Conservation (phyloP, 2,329 filamentous ascomycete genomes). For the Graphilbum sp. region DNA sequence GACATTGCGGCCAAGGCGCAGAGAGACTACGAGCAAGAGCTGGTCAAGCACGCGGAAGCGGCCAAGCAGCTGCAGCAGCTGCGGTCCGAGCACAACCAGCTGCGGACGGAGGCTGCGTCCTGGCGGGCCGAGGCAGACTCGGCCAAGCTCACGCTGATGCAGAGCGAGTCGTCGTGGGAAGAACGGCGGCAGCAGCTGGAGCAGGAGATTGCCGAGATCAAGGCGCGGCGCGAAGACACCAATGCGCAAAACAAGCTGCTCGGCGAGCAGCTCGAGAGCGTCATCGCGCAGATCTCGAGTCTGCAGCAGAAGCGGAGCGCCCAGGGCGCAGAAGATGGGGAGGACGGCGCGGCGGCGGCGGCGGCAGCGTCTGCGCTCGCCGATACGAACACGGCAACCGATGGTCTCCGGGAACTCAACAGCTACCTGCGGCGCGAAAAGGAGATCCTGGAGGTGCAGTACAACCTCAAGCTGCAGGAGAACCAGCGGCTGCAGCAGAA, state of each 20-base stretch:
- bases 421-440: constrained; percentile 87
- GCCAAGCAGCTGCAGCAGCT: constrained; percentile 67
- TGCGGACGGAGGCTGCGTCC: constrained; percentile 63
- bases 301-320: constrained; percentile 58
- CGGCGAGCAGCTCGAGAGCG: constrained; percentile 72
- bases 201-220: constrained; percentile 65
- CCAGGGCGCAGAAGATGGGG: not conserved
- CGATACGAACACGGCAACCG: constrained; percentile 47
- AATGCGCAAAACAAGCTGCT: constrained; percentile 81
- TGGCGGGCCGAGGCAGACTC: constrained; percentile 72
- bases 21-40: constrained; percentile 85
- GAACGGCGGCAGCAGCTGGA: constrained; percentile 69
- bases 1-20: constrained; percentile 88
- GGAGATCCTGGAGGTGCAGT: constrained; percentile 94
- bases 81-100: constrained; percentile 62
- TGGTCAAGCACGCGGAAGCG: constrained; percentile 92
- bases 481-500: constrained; percentile 79
- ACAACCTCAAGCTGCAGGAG: constrained; percentile 78
- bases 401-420: constrained; percentile 79
- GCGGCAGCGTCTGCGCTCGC: too few relatives aligned
- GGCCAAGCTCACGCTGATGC: constrained; percentile 59
- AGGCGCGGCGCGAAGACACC: constrained; percentile 64
- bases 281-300: constrained; percentile 62
- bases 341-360: constrained; percentile 20
- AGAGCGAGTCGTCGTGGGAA: constrained; percentile 78